Base-by-base conservation (phyloP, 768 basidiomycete genomes). In the Amanita pallidorosea region DNA sequence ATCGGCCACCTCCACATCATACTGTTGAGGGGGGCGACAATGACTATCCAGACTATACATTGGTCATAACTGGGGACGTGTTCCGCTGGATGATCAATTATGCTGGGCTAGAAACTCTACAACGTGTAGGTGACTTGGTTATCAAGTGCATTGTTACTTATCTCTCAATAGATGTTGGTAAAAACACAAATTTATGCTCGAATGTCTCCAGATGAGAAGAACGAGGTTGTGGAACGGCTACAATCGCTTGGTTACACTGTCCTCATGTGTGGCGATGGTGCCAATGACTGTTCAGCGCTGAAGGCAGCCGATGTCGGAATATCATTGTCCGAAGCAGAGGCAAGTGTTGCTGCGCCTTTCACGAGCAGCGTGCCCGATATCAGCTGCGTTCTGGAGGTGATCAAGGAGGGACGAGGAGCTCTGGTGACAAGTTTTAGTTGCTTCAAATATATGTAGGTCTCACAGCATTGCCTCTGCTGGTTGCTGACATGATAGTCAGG, bases 181-280 rank as follows among this genome's bases (percentile, higher is more conserved):
- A 95, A 95, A 65, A 82, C 94, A 2, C 90, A 96, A 63, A 83
- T 98, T 42, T 99, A 93, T 63, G 94, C 96, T 7, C 81, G 96
- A 20, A 98, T 99, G 96, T 99, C 96, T 7, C 96, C 96, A 0
- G 96, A 98, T 62, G 96, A 98, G 72, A 99, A 99, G 69, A 95
- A 97, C 57, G 96, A 99, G 64, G 81, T 98, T 15, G 90, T 99
- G 15, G 95, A 98, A 65, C 80, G 95, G 2, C 72, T 99, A 9
- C 96, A 98, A 59, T 73, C 77, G 2, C 76, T 99, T 20, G 96
- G 95, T 8, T 99, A 98, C 63, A 95, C 88, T 1, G 96, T 98
- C 12, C 76, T 95, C 8, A 98, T 98, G 85, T 98, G 96, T 58
- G 96, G 96, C 31, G 96, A 99, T 61, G 96, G 96, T 37, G 96